These are phyloP conservation scores for Komagataella pastoris DNA, from an alignment of 805 yeast species.

Conservation along the genomic window DNA sequence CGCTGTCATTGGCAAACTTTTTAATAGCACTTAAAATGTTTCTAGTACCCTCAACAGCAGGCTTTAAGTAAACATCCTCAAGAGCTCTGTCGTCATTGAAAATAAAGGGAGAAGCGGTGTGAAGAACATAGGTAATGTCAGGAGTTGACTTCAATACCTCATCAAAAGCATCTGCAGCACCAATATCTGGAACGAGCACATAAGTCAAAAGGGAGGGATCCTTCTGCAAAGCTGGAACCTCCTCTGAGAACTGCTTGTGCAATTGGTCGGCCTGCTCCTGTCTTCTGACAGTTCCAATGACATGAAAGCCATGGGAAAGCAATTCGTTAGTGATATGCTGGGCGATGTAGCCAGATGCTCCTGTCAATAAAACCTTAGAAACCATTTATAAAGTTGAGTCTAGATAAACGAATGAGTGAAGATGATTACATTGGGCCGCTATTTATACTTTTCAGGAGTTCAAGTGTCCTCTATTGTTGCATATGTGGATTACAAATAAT, in stretches of 20 bases:
- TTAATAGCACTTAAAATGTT: constrained; percentile 31
- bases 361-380: constrained; percentile 28
- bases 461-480: not conserved
- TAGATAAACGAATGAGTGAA: no score
- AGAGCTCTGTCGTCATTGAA: constrained; percentile 33
- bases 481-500: no score
- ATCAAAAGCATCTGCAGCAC: constrained; percentile 31
- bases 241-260: constrained; percentile 15
- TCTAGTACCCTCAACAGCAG: constrained; percentile 44
- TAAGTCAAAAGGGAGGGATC: constrained; percentile 15
- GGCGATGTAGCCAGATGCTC: constrained; percentile 43
- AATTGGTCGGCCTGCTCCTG: constrained; percentile 26
- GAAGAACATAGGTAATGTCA: constrained; percentile 30
- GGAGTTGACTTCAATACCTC: constrained; percentile 24
- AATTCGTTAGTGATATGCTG: constrained; percentile 29
- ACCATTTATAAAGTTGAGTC: not conserved
- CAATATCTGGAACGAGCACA: constrained; percentile 20
- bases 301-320: constrained; percentile 25
- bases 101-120: constrained; percentile 39
- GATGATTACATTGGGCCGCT: not conserved
- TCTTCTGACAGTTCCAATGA: constrained; percentile 39
- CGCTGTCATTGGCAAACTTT: constrained; percentile 24
- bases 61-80: constrained; percentile 18
- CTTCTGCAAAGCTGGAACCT: constrained; percentile 15
- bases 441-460: not conserved